Evolutionary conservation across 2,329 filamentous ascomycete species (phyloP).

Genomic region (Cercospora janseana): DNA sequence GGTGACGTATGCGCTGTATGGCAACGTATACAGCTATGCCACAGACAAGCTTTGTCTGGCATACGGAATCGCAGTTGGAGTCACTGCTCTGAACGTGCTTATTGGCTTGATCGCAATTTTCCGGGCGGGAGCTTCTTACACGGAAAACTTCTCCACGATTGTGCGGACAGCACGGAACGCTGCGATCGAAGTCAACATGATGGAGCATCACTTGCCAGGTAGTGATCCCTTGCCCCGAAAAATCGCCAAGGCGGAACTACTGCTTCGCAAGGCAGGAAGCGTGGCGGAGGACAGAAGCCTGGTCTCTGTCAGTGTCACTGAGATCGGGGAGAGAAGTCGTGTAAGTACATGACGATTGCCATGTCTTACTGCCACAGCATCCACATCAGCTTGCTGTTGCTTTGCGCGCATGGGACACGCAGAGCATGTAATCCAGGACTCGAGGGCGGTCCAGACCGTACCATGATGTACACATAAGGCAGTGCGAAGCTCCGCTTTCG

Average conservation of each 20-base stretch:
- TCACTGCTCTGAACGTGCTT: conserved; percentile 14
- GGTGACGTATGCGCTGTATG: conserved; percentile 14
- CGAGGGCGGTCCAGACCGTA: too few species aligned
- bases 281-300: not conserved
- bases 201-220: conserved; percentile 12
- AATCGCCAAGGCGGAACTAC: conserved; percentile 12
- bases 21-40: conserved; percentile 24
- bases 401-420: too few species aligned
- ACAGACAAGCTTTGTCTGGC: conserved; percentile 20
- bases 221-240: conserved; percentile 16
- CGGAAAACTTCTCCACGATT: conserved; percentile 26
- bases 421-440: too few species aligned
- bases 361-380: too few species aligned
- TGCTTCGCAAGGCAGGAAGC: not conserved
- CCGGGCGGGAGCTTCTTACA: conserved; percentile 21
- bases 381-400: too few species aligned
- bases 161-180: conserved; percentile 16
- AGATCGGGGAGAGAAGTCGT: too few species aligned
- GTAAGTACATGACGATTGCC: too few species aligned
- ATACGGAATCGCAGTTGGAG: conserved; percentile 21
- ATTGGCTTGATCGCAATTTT: conserved; percentile 18
- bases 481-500: too few species aligned
- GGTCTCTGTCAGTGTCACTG: not conserved
- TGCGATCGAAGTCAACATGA: conserved; percentile 9
- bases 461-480: too few species aligned